phyloP scores from a whole-genome alignment of 225 moss, liverwort and hornwort genomes.

The Thuidium tamariscinum region DNA sequence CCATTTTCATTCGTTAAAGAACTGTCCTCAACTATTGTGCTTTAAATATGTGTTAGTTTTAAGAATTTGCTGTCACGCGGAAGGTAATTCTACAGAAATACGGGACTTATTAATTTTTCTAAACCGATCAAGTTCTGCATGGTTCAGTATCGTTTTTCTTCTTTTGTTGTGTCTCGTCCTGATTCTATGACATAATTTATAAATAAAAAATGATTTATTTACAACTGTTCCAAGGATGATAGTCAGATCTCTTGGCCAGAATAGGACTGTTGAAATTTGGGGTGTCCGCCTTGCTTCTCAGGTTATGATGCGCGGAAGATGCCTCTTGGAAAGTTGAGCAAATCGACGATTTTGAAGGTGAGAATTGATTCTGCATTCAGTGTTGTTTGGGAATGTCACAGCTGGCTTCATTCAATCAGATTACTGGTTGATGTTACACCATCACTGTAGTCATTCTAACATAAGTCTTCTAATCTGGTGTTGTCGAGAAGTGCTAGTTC shows the following conservation, averaged over 20 bases:
- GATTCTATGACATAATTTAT: neutral
- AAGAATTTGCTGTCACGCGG: neutral
- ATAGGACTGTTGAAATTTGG: neutral
- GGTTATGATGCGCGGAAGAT: conserved; percentile 93
- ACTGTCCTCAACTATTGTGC: neutral
- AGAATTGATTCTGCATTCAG: neutral
- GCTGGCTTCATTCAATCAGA: neutral
- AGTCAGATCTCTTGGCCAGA: neutral
- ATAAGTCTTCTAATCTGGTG: neutral
- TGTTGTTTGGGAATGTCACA: neutral
- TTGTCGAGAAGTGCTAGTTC: neutral
- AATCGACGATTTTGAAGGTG: conserved; percentile 82
- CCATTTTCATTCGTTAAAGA: neutral
- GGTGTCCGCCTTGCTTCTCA: conserved; percentile 8
- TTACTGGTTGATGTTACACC: neutral
- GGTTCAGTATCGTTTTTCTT: neutral
- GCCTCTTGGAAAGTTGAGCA: conserved; percentile 98
- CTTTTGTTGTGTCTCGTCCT: neutral
- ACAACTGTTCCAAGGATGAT: neutral
- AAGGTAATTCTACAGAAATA: neutral
- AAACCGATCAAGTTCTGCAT: neutral
- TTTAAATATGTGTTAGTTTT: neutral
- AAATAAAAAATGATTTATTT: neutral
- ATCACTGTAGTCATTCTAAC: neutral
- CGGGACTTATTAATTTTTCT: neutral